Base-by-base conservation (phyloP, 495 filamentous ascomycete species). In the Hyaloscypha bicolor region DNA sequence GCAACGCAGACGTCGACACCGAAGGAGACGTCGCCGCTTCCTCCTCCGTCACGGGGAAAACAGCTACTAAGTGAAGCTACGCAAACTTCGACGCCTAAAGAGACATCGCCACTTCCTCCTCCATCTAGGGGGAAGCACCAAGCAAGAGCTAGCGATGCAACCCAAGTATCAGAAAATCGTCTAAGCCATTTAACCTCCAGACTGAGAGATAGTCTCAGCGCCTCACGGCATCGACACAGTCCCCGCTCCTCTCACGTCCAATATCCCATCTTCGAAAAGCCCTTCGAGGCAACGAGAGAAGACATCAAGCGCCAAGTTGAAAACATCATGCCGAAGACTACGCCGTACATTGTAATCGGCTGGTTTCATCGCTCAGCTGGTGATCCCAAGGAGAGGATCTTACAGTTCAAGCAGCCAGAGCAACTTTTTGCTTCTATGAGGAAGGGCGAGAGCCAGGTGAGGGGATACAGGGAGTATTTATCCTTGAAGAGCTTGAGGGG, bases 281-380 rank as follows among this genome's bases (percentile, higher is more conserved):
- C 55, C 1, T 65, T 37, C 19, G 51, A 65, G 45, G 69, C 69
- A 5, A 68, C 65, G 1, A 42, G 69, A 48, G 52, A 57, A 33
- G 65, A 71, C 48, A 72, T 69, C 59, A 66, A 61, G 30, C 48
- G 45, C 9, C 66, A 69, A 25, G 63, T 72, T 2, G 63, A 69
- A 33, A 29, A 14, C 5, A 65, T 72, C 42, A 66, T 72, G 66
- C 66, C 62, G 30, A 45, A 60, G 22, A 29, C 45, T 8, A 64
- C 2, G 19, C 60, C 63, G 1, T 72, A 72, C 39, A 63, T 72
- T 45, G 66, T 69, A 3, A 61, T 72, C 33, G 70, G 70, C 3
- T 72, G 66, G 70, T 72, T 72, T 52, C 31, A 29, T 3, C 42
- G 58, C 6, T 52, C 55, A 4, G 58, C 66, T 1, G 35, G 31